Percentiles rank a stretch among this genome's conserved stretches.
Evolutionary conservation across 306 rosid species (phyloP).

Genomic region (Nissolia schottii): DNA sequence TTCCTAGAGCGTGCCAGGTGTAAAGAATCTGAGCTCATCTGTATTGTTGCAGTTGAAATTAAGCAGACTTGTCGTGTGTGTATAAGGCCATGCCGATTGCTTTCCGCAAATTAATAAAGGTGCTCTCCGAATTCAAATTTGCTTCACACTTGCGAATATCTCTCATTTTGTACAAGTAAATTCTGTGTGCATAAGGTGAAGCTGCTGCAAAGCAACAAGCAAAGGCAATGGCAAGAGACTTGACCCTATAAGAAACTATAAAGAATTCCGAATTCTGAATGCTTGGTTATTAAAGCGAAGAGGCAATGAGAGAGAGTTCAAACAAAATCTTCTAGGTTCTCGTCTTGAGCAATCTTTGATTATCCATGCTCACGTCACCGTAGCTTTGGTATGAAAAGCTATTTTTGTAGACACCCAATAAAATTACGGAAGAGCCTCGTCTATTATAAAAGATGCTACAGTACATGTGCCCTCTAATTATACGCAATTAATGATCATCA

Average conservation of each 20-base stretch:
- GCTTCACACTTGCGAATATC: neutral
- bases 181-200: neutral
- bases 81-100: neutral
- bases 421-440: no score
- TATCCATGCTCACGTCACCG: neutral
- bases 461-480: no score
- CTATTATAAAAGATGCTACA: no score
- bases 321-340: neutral
- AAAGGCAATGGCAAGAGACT: neutral
- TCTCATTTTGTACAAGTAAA: neutral
- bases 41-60: neutral
- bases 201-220: neutral
- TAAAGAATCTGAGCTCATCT: neutral
- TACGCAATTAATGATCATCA: no score
- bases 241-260: neutral
- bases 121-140: neutral
- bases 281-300: neutral
- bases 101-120: neutral
- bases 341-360: neutral
- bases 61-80: neutral
- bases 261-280: neutral
- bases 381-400: neutral
- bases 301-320: neutral
- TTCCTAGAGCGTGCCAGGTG: slow-evolving; percentile 1
- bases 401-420: neutral